phyloP scores from a whole-genome alignment of 1,284 basidiomycete species.

The Tylopilus orsonianus region DNA sequence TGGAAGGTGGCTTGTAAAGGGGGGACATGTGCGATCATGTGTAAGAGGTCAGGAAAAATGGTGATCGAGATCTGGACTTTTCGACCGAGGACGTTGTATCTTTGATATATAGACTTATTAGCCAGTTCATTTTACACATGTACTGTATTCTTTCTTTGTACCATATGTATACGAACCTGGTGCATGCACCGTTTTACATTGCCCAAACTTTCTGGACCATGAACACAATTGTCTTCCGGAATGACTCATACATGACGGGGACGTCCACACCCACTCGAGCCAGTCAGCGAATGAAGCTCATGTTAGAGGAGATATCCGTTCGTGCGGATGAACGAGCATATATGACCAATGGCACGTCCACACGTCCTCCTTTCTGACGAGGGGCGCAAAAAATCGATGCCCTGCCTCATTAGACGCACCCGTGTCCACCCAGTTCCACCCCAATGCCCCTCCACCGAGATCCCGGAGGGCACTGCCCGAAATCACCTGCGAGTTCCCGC shows the following conservation, averaged over 20 bases:
- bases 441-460: conserved; percentile 20
- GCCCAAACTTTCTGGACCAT: too few relatives aligned
- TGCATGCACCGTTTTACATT: too few relatives aligned
- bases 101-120: conserved; percentile 12
- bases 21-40: conserved; percentile 82
- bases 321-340: background rate
- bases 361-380: conserved; percentile 12
- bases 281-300: background rate
- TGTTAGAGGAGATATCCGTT: background rate
- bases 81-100: conserved; percentile 40
- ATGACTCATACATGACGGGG: too few relatives aligned
- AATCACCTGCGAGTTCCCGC: background rate
- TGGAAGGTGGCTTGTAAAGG: conserved; percentile 85
- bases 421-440: conserved; percentile 28
- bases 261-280: too few relatives aligned
- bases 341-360: conserved; percentile 17
- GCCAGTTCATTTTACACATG: conserved; percentile 10
- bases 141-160: conserved; percentile 14
- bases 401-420: conserved; percentile 9
- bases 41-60: conserved; percentile 81
- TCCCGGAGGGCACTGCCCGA: conserved; percentile 9
- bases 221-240: background rate
- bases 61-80: conserved; percentile 89
- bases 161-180: too few relatives aligned
- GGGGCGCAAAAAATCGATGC: conserved; percentile 13